Evolutionary conservation across 805 yeast genomes (phyloP).

Genomic region (Wickerhamiella azymoides): DNA sequence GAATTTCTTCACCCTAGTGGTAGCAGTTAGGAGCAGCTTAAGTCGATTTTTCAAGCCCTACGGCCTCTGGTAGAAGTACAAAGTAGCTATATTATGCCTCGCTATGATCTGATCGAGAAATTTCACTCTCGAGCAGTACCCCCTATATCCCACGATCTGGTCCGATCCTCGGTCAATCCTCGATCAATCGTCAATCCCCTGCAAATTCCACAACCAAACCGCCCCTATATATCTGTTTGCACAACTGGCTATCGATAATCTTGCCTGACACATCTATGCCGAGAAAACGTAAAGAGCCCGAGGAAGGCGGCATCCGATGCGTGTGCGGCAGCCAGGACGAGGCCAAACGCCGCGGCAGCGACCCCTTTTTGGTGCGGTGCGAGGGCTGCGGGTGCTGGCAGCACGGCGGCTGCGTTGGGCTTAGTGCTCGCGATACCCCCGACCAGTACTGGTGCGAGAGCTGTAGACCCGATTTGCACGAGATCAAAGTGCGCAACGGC

Average conservation of each 20-base stretch:
- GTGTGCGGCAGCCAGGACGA: conserved; percentile 39
- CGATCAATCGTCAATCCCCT: no score
- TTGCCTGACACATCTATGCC: conserved; percentile 4
- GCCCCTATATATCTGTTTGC: no score
- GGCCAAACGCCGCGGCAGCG: conserved; percentile 39
- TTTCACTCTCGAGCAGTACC: no score
- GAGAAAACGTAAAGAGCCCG: conserved; percentile 12
- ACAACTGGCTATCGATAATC: neutral
- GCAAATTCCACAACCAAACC: neutral
- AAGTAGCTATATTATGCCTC: no score
- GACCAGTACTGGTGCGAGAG: conserved; percentile 91
- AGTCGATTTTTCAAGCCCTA: no score
- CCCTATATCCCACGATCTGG: no score
- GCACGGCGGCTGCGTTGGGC: conserved; percentile 91
- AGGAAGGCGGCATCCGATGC: conserved; percentile 36
- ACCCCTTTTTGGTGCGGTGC: conserved; percentile 91
- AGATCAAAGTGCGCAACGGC: conserved; percentile 28
- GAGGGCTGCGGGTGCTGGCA: conserved; percentile 95
- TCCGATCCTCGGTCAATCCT: no score
- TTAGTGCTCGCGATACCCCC: conserved; percentile 63
- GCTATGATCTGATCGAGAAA: no score
- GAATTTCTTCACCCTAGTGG: no score
- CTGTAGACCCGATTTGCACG: conserved; percentile 77
- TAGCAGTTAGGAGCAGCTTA: no score
- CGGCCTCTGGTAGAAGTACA: no score